A percentile compares a stretch with the other conserved stretches of the same genome.
Conservation (phyloP, 2,329 filamentous ascomycete genomes). For the Colletotrichum melonis region DNA sequence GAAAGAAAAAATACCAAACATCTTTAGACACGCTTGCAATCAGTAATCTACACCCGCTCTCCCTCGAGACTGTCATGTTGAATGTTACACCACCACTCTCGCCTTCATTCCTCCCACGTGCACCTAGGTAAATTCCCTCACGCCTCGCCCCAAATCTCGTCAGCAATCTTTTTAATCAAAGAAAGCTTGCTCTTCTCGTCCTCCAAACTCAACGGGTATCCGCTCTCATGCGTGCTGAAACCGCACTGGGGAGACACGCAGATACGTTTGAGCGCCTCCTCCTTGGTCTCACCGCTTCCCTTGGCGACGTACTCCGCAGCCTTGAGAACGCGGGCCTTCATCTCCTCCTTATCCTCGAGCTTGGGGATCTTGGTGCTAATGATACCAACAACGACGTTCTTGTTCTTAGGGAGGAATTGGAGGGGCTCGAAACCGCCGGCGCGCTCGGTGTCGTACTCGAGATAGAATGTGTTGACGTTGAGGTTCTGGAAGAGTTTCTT, state of each 20-base stretch:
- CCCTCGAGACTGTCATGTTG: neutral
- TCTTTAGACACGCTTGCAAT: neutral
- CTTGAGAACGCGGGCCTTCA: conserved; percentile 68
- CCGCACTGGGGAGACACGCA: conserved; percentile 79
- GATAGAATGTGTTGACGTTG: conserved; percentile 74
- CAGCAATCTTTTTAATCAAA: conserved; percentile 77
- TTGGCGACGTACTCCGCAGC: conserved; percentile 77
- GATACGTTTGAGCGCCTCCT: conserved; percentile 77
- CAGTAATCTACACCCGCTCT: neutral
- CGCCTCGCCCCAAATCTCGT: conserved; percentile 72
- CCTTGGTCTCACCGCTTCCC: conserved; percentile 70
- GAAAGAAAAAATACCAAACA: neutral
- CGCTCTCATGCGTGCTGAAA: conserved; percentile 79
- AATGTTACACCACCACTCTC: neutral
- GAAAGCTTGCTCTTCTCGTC: conserved; percentile 81
- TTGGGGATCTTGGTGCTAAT: conserved; percentile 72
- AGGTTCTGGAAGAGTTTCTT: conserved; percentile 73
- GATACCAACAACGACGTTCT: conserved; percentile 73
- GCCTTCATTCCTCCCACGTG: no score
- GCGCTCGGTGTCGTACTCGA: conserved; percentile 75
- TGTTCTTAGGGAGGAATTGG: conserved; percentile 68
- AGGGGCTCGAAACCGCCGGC: conserved; percentile 75
- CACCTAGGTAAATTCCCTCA: conserved; percentile 4
- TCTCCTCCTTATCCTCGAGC: conserved; percentile 72
- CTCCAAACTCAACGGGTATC: conserved; percentile 75